Conservation (phyloP, 306 rosid genomes). For the Crotalaria pallida region DNA sequence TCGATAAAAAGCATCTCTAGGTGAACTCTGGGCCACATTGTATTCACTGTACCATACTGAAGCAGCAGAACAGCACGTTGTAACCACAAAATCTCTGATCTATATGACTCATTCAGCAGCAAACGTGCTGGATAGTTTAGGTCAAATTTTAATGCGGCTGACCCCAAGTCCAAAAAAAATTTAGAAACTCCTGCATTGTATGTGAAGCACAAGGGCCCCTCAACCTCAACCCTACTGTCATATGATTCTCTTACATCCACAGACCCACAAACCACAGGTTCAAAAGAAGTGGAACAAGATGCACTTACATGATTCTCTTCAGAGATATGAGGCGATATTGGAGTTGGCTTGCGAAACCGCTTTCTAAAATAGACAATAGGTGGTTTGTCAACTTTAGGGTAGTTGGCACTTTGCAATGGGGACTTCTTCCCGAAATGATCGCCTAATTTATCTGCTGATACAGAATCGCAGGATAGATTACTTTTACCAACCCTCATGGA, state of each 20-base stretch:
- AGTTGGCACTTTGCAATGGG: conserved; percentile 28
- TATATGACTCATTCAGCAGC: conserved; percentile 28
- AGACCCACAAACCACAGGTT: conserved; percentile 5
- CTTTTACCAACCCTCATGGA: conserved; percentile 29
- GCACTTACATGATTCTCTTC: conserved; percentile 17
- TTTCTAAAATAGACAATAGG: conserved; percentile 76
- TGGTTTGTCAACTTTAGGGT: conserved; percentile 33
- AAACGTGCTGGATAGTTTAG: conserved; percentile 32
- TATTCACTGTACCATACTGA: conserved; percentile 44
- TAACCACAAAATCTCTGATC: conserved; percentile 34
- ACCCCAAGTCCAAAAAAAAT: conserved; percentile 23
- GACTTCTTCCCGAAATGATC: conserved; percentile 27
- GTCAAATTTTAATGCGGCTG: conserved; percentile 35
- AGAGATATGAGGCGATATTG: conserved; percentile 20
- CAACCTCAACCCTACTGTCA: conserved; percentile 23
- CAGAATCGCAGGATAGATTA: conserved; percentile 17
- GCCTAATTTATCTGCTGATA: conserved; percentile 27
- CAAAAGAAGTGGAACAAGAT: conserved; percentile 19
- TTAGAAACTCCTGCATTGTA: conserved; percentile 39
- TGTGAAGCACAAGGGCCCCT: conserved; percentile 36
- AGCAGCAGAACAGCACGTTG: conserved; percentile 36
- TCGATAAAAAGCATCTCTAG: conserved; percentile 76
- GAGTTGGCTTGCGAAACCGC: conserved; percentile 45
- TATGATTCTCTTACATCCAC: conserved; percentile 24
- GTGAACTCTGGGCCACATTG: conserved; percentile 52